Evolutionary conservation across 306 rosid species (phyloP).

Genomic region (Chamaecrista fasciculata): DNA sequence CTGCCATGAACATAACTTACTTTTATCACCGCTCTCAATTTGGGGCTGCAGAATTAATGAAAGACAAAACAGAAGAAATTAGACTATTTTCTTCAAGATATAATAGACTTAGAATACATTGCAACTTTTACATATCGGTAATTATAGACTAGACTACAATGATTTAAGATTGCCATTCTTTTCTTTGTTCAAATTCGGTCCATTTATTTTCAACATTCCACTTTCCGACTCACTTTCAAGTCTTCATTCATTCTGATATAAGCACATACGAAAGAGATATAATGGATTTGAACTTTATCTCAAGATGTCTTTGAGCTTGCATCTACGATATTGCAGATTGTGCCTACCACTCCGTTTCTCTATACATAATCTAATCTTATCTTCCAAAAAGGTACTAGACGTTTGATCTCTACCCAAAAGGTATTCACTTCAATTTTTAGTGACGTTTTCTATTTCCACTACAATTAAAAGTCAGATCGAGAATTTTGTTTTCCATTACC

Average conservation of each 20-base stretch:
- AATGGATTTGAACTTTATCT: neutral
- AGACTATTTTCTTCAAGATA: neutral
- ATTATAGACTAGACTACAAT: conserved; percentile 1
- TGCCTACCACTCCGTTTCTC: neutral
- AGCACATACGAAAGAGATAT: neutral
- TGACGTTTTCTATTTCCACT: neutral
- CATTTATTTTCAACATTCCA: conserved; percentile 20
- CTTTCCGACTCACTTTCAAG: neutral
- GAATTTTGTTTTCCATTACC: neutral
- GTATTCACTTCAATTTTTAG: neutral
- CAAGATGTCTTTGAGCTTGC: neutral
- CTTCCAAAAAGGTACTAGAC: neutral
- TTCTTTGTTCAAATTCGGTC: conserved; percentile 12
- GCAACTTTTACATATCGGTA: neutral
- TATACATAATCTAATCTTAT: neutral
- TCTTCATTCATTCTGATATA: neutral
- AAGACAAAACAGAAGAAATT: conserved; percentile 23
- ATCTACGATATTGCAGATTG: conserved; percentile 13
- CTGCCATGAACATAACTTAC: conserved; percentile 49
- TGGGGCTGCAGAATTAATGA: conserved; percentile 72
- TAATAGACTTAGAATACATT: conserved; percentile 18
- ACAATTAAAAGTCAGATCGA: neutral
- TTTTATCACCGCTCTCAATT: conserved; percentile 92
- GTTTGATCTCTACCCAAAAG: neutral
- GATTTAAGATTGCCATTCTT: conserved; percentile 5